phyloP scores from a whole-genome alignment of 345 rosid genomes.

The Populus pruinosa region DNA sequence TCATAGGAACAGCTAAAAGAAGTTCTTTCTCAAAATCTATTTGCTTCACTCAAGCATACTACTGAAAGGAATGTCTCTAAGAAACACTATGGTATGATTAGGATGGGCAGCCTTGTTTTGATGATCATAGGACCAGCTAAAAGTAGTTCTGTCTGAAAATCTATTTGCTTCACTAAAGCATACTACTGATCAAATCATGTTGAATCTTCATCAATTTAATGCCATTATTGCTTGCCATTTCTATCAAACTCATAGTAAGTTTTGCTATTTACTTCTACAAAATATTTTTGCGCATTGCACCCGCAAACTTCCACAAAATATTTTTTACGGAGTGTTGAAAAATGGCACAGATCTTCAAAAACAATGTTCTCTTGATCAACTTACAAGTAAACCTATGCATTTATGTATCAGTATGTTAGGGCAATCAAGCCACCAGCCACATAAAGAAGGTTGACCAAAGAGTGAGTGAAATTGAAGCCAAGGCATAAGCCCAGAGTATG shows the following conservation, averaged over 20 bases:
- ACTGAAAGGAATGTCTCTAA: conserved; percentile 25
- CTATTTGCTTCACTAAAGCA: conserved; percentile 60
- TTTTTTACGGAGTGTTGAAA: no score
- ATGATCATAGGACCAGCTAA: not conserved
- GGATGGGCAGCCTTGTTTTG: not conserved
- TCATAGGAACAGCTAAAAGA: not conserved
- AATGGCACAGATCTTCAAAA: no score
- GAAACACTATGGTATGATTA: not conserved
- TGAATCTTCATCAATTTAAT: not conserved
- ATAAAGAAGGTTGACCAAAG: conserved; percentile 64
- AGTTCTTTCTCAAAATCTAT: not conserved
- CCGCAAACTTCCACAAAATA: no score
- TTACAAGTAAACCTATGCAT: no score
- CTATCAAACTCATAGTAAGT: not conserved
- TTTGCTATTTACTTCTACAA: no score
- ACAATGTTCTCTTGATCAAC: no score
- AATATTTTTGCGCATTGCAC: no score
- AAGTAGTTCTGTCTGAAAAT: not conserved
- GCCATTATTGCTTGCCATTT: not conserved
- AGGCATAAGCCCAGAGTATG: conserved; percentile 58
- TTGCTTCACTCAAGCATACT: conserved; percentile 54
- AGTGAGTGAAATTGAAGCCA: conserved; percentile 60
- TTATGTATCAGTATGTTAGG: not conserved
- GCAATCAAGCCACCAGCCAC: conserved; percentile 52
- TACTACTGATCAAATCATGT: conserved; percentile 12